Evolutionary conservation across 129 eudicot species (phyloP), one percentile per base, ranked within the genome.

Genomic region (Flaveria robusta): DNA sequence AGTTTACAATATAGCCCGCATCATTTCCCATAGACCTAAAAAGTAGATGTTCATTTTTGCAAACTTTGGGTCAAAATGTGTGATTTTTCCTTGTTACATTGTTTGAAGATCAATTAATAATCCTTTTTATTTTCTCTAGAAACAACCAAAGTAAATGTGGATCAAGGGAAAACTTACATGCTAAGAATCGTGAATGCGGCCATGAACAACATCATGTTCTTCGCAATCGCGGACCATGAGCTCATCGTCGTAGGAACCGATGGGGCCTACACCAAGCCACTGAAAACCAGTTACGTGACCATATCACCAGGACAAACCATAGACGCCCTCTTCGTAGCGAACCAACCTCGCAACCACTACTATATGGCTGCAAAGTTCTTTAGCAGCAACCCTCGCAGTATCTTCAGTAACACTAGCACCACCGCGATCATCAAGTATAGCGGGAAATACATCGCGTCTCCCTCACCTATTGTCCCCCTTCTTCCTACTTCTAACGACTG

Each of bases 231-330:
- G 3, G 56, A 81, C 27, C 92, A 90, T 52, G 59, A 80, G 5
- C 62, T 90, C 63, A 77, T 89, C 0, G 81, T 90, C 1, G 90
- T 90, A n/a, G 92, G 90, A 50, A 69, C 83, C 0, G 96, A 90
- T n/a, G 96, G 90, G 9, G 80, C 86, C 2, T 90, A 88, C 76
- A 66, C 81, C 1, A 90, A 90, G 67, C 96, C 93, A 7, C 54
- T 85, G 5, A 84, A 60, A 45, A 66, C 83, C 9, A 77, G 69
- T n/a, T 79, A 83, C 12, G 45, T 90, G 6, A 34, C 85, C 2
- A 87, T 90, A 13, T 58, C 93, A 7, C 96, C 96, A 0, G 96
- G 96, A 4, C 91, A 90, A 80, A 87, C 96, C 19, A 71, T 90
- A 0, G 96, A 90, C 75, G 19, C 80, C 65, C 76, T 91, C 50